Conservation (phyloP, 2,329 filamentous ascomycete species). For the Exophiala phaeomuriformis region DNA sequence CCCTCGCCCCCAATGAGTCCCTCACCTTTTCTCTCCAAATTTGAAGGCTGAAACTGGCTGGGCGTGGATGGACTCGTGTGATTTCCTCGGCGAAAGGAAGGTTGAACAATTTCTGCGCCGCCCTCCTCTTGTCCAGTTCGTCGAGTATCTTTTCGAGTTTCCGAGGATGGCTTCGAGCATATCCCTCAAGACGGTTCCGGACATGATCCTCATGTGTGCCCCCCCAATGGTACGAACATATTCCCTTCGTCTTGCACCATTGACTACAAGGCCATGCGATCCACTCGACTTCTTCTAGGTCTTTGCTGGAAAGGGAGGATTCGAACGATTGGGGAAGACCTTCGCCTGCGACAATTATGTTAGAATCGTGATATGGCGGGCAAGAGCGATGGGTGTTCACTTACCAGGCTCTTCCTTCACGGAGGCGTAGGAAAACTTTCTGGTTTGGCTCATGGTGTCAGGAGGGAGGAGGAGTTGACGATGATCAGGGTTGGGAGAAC, state of each 20-base stretch:
- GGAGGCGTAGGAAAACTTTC: conserved; percentile 27
- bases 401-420: conserved; percentile 26
- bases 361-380: not conserved
- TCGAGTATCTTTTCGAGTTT: conserved; percentile 25
- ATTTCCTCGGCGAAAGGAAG: conserved; percentile 21
- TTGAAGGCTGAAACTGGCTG: conserved; percentile 22
- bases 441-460: conserved; percentile 18
- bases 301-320: conserved; percentile 21
- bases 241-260: conserved; percentile 24
- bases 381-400: not conserved
- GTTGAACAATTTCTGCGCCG: conserved; percentile 24
- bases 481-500: not conserved
- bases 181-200: conserved; percentile 19
- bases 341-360: conserved; percentile 11
- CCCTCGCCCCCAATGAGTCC: conserved; percentile 12
- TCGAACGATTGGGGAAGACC: conserved; percentile 26
- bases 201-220: conserved; percentile 24
- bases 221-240: conserved; percentile 20
- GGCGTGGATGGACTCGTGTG: conserved; percentile 14
- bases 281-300: conserved; percentile 24
- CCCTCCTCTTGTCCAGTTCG: conserved; percentile 22
- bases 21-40: conserved; percentile 24
- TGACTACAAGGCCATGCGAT: conserved; percentile 26
- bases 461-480: conserved; percentile 14
- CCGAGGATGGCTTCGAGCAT: conserved; percentile 21